Percentiles rank a stretch among this genome's conserved stretches.
phyloP scores from a whole-genome alignment of 768 basidiomycete genomes.

The Trametes elegans region DNA sequence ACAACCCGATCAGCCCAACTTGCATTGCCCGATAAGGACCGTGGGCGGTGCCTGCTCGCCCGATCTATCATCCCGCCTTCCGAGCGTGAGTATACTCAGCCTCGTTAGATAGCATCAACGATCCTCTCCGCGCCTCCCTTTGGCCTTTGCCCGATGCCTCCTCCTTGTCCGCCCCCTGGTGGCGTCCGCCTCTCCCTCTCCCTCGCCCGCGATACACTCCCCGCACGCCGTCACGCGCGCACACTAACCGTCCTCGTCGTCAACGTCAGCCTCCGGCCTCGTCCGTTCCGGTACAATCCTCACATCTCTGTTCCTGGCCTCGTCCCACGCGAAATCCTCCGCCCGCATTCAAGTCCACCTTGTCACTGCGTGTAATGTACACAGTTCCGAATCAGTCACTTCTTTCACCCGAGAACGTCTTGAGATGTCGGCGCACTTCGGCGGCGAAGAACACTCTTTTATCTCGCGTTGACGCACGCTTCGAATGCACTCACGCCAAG shows the following conservation, averaged over 20 bases:
- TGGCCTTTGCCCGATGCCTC: background rate
- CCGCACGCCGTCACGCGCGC: background rate
- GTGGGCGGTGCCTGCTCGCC: background rate
- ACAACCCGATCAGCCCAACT: slow-evolving; percentile 9
- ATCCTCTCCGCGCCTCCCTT: background rate
- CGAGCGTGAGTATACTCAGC: background rate
- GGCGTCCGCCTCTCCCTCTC: background rate
- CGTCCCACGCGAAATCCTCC: background rate
- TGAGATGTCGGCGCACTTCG: slow-evolving; percentile 31
- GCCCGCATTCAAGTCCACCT: no score
- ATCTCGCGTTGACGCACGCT: background rate
- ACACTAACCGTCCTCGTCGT: background rate
- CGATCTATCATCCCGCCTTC: background rate
- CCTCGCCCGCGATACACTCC: background rate
- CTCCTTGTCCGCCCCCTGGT: background rate
- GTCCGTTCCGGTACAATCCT: background rate
- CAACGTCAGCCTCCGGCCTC: background rate
- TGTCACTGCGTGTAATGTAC: no score
- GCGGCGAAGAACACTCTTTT: no score
- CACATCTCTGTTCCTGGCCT: background rate
- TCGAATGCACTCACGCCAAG: no score
- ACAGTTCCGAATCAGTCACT: no score
- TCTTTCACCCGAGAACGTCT: background rate
- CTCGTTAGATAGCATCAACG: background rate
- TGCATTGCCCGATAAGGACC: slow-evolving; percentile 9